Conservation (phyloP, 495 filamentous ascomycete genomes). For the Amphirosellinia nigrospora region DNA sequence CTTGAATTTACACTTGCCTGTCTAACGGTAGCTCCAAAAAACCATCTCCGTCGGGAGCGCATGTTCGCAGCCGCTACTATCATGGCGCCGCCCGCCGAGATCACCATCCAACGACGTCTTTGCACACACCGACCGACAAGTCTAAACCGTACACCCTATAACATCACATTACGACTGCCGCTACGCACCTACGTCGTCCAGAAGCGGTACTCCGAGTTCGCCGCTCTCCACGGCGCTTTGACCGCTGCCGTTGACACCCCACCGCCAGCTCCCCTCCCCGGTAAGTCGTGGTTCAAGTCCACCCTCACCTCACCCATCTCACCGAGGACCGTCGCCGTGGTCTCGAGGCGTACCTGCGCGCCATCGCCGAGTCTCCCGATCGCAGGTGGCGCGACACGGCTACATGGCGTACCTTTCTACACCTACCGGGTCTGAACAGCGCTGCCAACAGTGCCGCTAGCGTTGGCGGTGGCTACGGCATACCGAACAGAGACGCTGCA, state of each 20-base stretch:
- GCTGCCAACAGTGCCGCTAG: slow-evolving; percentile 53
- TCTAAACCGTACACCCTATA: slow-evolving; percentile 88
- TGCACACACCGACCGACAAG: slow-evolving; percentile 55
- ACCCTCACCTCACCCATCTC: slow-evolving; percentile 76
- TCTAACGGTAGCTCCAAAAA: slow-evolving; percentile 39
- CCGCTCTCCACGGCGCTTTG: slow-evolving; percentile 73
- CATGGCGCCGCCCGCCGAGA: slow-evolving; percentile 80
- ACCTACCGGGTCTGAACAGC: slow-evolving; percentile 66
- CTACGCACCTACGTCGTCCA: slow-evolving; percentile 85
- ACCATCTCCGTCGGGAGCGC: not conserved
- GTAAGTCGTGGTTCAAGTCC: slow-evolving; percentile 84
- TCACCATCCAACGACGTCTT: slow-evolving; percentile 77
- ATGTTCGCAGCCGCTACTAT: not conserved
- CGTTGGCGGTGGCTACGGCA: slow-evolving; percentile 52
- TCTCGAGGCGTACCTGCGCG: slow-evolving; percentile 81
- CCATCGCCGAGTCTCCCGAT: slow-evolving; percentile 78
- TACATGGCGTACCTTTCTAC: slow-evolving; percentile 86
- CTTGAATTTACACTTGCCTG: slow-evolving; percentile 32
- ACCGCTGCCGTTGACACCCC: slow-evolving; percentile 63
- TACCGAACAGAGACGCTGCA: slow-evolving; percentile 47
- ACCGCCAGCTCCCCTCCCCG: slow-evolving; percentile 70
- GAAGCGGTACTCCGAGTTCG: slow-evolving; percentile 96
- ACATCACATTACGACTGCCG: slow-evolving; percentile 85
- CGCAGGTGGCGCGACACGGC: slow-evolving; percentile 82
- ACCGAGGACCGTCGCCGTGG: slow-evolving; percentile 78